Conservation (phyloP, 2,329 filamentous ascomycete species). For the Ploettnerulaceae sp. region DNA sequence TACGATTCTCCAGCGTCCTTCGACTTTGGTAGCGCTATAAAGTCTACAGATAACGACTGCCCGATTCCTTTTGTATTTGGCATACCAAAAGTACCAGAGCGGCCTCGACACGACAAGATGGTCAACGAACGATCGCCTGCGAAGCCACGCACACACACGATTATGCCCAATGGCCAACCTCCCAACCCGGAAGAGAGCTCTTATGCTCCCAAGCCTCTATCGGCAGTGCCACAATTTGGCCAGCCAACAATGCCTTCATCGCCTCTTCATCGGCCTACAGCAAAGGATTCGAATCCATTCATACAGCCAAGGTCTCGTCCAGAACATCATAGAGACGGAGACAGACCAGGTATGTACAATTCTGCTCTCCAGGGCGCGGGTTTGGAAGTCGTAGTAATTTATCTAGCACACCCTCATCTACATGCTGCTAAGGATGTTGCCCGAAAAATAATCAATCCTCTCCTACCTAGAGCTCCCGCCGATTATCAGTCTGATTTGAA, state of each 20-base stretch:
- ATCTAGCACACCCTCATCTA: slow-evolving; percentile 28
- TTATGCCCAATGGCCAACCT: slow-evolving; percentile 24
- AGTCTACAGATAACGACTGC: slow-evolving; percentile 10
- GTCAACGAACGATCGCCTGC: slow-evolving; percentile 34
- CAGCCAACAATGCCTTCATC: slow-evolving; percentile 32
- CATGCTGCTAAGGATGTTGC: slow-evolving; percentile 29
- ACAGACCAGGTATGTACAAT: slow-evolving; percentile 22
- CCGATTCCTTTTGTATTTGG: slow-evolving; percentile 24
- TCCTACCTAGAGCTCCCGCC: slow-evolving; percentile 27
- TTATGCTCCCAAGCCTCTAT: neutral
- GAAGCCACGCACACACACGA: slow-evolving; percentile 27
- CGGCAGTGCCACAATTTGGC: slow-evolving; percentile 30
- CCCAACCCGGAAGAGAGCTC: slow-evolving; percentile 10
- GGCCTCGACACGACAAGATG: slow-evolving; percentile 24
- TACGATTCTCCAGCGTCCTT: slow-evolving; percentile 20
- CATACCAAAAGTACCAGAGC: slow-evolving; percentile 12
- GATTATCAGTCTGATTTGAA: slow-evolving; percentile 19
- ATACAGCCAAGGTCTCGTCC: slow-evolving; percentile 32
- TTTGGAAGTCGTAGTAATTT: neutral
- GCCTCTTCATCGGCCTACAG: slow-evolving; percentile 25
- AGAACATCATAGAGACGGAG: slow-evolving; percentile 30
- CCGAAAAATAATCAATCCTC: slow-evolving; percentile 25
- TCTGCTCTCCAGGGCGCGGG: neutral
- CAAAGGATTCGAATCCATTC: slow-evolving; percentile 29
- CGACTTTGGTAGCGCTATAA: slow-evolving; percentile 15